phyloP scores from a whole-genome alignment of 352 stramenopile species.

The Phytophthora nicotianae region DNA sequence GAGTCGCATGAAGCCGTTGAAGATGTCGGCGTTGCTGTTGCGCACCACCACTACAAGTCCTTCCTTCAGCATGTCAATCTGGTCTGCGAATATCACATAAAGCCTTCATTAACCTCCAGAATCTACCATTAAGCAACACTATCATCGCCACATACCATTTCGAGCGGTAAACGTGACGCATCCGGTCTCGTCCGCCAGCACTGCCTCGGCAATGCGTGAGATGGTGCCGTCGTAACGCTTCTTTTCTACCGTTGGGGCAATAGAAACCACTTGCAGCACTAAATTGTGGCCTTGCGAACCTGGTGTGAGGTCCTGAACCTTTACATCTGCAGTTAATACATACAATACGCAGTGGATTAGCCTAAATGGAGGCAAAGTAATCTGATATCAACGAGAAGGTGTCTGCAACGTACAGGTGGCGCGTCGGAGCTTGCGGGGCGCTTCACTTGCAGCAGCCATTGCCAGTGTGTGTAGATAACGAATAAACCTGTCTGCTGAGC shows the following conservation, averaged over 20 bases:
- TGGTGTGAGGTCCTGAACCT: slow-evolving; percentile 75
- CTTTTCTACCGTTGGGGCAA: slow-evolving; percentile 65
- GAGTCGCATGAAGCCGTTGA: slow-evolving; percentile 85
- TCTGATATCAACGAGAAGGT: slow-evolving; percentile 1
- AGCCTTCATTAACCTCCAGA: background rate
- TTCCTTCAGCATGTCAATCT: slow-evolving; percentile 73
- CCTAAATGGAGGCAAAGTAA: slow-evolving; percentile 1
- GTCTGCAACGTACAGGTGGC: slow-evolving; percentile 42
- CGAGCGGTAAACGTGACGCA: slow-evolving; percentile 81
- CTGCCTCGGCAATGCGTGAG: slow-evolving; percentile 75
- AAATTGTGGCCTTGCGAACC: slow-evolving; percentile 84
- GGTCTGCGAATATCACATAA: slow-evolving; percentile 49
- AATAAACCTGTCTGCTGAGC: background rate
- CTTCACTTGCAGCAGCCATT: slow-evolving; percentile 34
- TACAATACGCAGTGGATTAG: slow-evolving; percentile 5
- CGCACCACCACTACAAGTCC: slow-evolving; percentile 70
- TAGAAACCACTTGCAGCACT: slow-evolving; percentile 73
- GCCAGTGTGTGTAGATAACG: background rate
- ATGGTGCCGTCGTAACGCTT: slow-evolving; percentile 69
- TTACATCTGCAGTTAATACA: slow-evolving; percentile 55
- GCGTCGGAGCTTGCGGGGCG: slow-evolving; percentile 42
- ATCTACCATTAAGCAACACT: background rate
- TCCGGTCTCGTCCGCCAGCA: slow-evolving; percentile 84
- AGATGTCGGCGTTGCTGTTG: slow-evolving; percentile 86
- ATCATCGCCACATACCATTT: slow-evolving; percentile 51